Evolutionary conservation across 176 grass and related monocot genomes (phyloP).

Genomic region (Hsuehochloa calcarea): DNA sequence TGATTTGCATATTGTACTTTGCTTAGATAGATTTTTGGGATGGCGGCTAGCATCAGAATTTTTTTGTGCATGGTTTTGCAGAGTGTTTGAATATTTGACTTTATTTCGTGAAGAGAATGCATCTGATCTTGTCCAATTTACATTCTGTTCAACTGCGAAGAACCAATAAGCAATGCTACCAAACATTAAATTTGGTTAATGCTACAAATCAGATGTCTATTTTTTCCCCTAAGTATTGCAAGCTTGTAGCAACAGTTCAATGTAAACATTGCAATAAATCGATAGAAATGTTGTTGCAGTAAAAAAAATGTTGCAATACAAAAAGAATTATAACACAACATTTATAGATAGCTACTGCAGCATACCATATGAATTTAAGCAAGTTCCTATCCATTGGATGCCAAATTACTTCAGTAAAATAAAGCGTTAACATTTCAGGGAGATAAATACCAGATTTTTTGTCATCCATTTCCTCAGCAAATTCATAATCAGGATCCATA

Average conservation of each 20-base stretch:
- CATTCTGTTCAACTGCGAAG: conserved; percentile 40
- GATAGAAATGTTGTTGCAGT: neutral
- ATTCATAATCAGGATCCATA: conserved; percentile 90
- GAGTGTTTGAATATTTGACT: conserved; percentile 29
- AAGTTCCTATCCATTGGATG: neutral
- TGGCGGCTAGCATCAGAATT: conserved; percentile 14
- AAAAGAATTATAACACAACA: conserved; percentile 2
- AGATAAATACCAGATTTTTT: conserved; percentile 49
- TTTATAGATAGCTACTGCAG: neutral
- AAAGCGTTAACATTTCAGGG: neutral
- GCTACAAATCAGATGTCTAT: neutral
- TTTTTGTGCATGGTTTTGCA: conserved; percentile 29
- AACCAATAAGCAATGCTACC: conserved; percentile 4
- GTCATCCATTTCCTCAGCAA: conserved; percentile 62
- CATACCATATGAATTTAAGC: conserved; percentile 18
- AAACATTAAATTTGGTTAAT: conserved; percentile 9
- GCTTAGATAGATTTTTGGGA: conserved; percentile 18
- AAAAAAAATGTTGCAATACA: neutral
- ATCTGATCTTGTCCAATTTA: conserved; percentile 40
- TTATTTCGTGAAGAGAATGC: conserved; percentile 38
- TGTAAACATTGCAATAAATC: neutral
- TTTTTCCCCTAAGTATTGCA: neutral
- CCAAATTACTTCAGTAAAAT: neutral
- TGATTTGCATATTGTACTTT: conserved; percentile 24
- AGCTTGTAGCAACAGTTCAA: neutral